These are phyloP conservation scores for Edaphochlamys debaryana DNA, from an alignment of 139 green algal genomes.

Conservation along the genomic window DNA sequence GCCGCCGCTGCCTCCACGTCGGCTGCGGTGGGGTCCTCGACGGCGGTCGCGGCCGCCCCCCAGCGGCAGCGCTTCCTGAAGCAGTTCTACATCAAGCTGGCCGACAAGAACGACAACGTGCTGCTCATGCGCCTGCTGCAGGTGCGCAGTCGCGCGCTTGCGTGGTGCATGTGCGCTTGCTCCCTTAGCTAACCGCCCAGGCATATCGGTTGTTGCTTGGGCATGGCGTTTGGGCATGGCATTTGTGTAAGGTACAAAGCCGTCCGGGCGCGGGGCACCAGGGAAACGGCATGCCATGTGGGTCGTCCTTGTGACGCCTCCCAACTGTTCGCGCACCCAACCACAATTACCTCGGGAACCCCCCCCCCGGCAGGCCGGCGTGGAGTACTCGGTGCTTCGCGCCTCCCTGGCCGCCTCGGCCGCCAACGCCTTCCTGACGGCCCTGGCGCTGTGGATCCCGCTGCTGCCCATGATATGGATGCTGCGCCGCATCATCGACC, in stretches of 20 bases:
- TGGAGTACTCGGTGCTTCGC: slow-evolving; percentile 56
- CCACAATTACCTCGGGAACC: no score
- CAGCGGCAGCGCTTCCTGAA: slow-evolving; percentile 20
- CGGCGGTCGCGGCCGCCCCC: neutral
- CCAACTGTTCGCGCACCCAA: no score
- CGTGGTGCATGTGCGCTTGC: no score
- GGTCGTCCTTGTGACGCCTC: no score
- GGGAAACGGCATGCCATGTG: no score
- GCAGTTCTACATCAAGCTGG: slow-evolving; percentile 48
- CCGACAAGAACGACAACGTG: slow-evolving; percentile 58
- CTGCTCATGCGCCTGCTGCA: slow-evolving; percentile 52
- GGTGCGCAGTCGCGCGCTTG: neutral
- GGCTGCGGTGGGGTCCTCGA: neutral
- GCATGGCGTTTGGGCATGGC: no score
- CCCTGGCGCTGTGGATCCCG: slow-evolving; percentile 84
- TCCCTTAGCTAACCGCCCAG: no score
- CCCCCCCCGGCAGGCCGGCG: slow-evolving; percentile 47
- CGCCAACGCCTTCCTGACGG: slow-evolving; percentile 60
- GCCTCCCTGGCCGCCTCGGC: slow-evolving; percentile 39
- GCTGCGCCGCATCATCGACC: slow-evolving; percentile 68
- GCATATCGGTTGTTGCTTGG: no score
- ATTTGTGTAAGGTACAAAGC: no score
- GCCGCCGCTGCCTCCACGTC: neutral
- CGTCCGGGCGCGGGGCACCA: no score
- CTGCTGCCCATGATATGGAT: slow-evolving; percentile 85